Evolutionary conservation across 2,329 filamentous ascomycete genomes (phyloP).

Genomic region (Beauveria pseudobassiana): DNA sequence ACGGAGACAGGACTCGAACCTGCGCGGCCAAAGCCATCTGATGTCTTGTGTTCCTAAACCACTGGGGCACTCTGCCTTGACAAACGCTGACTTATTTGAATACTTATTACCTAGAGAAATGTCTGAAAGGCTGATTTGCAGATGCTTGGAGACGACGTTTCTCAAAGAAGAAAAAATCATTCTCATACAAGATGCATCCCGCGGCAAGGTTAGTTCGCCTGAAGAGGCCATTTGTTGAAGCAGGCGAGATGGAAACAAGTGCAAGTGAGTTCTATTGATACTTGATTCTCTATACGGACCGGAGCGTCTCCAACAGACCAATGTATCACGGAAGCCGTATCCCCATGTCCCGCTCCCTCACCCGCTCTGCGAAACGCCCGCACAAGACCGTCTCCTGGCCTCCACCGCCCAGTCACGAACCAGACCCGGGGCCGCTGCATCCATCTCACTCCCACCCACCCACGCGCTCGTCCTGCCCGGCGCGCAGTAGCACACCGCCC

Average conservation of each 20-base stretch:
- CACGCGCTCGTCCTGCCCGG: neutral
- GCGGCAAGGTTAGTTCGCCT: no score
- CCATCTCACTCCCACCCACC: neutral
- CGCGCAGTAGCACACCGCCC: constrained; percentile 4
- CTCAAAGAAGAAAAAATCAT: no score
- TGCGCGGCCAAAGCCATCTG: neutral
- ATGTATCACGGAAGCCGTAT: neutral
- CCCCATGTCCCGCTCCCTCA: neutral
- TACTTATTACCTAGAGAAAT: no score
- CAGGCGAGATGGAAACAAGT: no score
- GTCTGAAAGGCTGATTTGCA: no score
- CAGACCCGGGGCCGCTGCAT: neutral
- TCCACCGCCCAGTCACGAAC: constrained; percentile 5
- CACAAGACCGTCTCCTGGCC: neutral
- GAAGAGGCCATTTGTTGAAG: no score
- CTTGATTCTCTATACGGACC: neutral
- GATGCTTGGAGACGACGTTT: no score
- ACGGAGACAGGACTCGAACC: constrained; percentile 10
- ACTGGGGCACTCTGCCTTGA: constrained; percentile 1
- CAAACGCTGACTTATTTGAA: no score
- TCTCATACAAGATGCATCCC: no score
- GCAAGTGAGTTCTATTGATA: no score
- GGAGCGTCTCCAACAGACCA: neutral
- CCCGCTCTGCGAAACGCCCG: neutral
- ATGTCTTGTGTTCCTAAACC: neutral